Base-by-base conservation (phyloP, 768 basidiomycete species). In the Pluteus cervinus region DNA sequence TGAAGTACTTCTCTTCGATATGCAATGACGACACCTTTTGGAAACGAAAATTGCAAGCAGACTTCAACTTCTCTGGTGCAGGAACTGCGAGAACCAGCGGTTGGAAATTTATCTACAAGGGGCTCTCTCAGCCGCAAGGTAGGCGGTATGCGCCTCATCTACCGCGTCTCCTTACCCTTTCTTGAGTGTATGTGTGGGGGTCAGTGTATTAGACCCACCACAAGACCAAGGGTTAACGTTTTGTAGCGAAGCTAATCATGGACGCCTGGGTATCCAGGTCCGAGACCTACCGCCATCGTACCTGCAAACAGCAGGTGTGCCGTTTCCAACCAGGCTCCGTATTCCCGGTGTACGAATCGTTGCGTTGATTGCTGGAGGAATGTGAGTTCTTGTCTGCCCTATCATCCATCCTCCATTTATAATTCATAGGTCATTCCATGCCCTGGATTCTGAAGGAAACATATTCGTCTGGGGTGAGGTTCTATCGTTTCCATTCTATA, bases 391-490 rank as follows among this genome's bases (percentile, higher is more conserved):
- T 38, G 30, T 4, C 25, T 26, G 22, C 29, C 22, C 33, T n/a
- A 20, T 39, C 16, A 39, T 22, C 12, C 35, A 8, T 32, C 33
- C 29, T 29, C 32, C 15, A 12, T 32, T 16, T 33, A 25, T 23
- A 43, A 36, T 17, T 21, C 32, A 33, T 34, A 91, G 87, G 87
- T 86, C 81, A 22, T 93, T 90, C 58, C 83, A 90, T 50, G 88
- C 86, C 2, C 60, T 93, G 26, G 86, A 91, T 56, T 79, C 85
- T 1, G 56, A 72, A 33, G 90, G 90, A 5, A 58, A 62, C 22
- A 59, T 93, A 16, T 71, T 80, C 50, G 81, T 81, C n/a, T 93
- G 90, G 87, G 91, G 87, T 86, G n/a, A 49, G 41, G 64, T 51
- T 33, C 23, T 21, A 18, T 32, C 31, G 32, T 32, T 33, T 32